Evolutionary conservation across 805 yeast species (phyloP).

Genomic region (Cyberlindnera misumaiensis): DNA sequence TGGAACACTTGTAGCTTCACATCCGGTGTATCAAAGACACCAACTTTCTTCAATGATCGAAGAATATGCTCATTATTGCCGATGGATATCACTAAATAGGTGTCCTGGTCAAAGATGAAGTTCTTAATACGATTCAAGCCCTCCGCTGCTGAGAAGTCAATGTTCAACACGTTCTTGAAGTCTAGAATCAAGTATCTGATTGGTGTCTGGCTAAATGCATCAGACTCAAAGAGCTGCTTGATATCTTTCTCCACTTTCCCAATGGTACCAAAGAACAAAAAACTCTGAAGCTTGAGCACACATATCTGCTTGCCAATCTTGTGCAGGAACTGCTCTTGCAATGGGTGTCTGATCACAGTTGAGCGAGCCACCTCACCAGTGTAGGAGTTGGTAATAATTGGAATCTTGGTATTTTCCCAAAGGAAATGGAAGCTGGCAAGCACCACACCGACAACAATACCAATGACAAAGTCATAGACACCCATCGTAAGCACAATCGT

Average conservation of each 20-base stretch:
- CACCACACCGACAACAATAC: constrained; percentile 83
- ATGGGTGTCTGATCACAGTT: constrained; percentile 85
- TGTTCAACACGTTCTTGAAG: constrained; percentile 68
- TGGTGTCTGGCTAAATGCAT: constrained; percentile 36
- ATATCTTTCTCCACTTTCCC: constrained; percentile 82
- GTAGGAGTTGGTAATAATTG: constrained; percentile 74
- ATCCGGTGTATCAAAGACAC: constrained; percentile 46
- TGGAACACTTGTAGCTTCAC: constrained; percentile 57
- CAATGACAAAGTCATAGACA: constrained; percentile 87
- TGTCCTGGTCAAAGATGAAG: constrained; percentile 58
- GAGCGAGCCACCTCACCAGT: constrained; percentile 88
- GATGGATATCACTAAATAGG: constrained; percentile 73
- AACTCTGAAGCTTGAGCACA: constrained; percentile 79
- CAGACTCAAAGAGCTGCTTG: constrained; percentile 52
- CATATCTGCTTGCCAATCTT: constrained; percentile 89
- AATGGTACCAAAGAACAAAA: constrained; percentile 91
- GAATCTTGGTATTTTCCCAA: constrained; percentile 81
- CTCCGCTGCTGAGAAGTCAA: constrained; percentile 95
- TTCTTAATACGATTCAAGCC: constrained; percentile 86
- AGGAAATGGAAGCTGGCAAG: constrained; percentile 93
- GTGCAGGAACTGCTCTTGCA: constrained; percentile 76
- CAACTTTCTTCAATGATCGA: constrained; percentile 74
- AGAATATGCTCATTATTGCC: constrained; percentile 63
- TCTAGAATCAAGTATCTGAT: constrained; percentile 80
- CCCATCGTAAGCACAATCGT: constrained; percentile 95